A percentile compares a stretch with the other conserved stretches of the same genome.
Conservation (phyloP, 768 basidiomycete genomes). For the Xerocomus potaroensis region DNA sequence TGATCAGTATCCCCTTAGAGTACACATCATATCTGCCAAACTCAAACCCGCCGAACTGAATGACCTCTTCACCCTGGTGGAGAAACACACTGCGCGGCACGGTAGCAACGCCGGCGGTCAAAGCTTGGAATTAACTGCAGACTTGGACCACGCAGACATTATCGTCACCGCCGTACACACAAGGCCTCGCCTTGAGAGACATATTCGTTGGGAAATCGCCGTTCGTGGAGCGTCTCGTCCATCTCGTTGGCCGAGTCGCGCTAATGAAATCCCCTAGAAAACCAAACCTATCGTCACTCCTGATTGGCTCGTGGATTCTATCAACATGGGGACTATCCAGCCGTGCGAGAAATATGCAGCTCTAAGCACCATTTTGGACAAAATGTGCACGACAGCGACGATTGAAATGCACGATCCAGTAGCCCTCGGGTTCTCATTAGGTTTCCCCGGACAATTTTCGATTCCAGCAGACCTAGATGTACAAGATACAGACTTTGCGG, state of each 20-base stretch:
- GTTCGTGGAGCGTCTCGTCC: conserved; percentile 39
- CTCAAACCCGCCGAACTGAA: conserved; percentile 19
- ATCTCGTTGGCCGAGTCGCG: not conserved
- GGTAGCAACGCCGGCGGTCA: not conserved
- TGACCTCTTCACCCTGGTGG: conserved; percentile 25
- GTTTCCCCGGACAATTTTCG: not conserved
- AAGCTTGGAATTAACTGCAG: conserved; percentile 34
- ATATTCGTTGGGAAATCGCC: conserved; percentile 59
- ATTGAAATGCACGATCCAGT: conserved; percentile 11
- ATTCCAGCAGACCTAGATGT: conserved; percentile 21
- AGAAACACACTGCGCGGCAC: conserved; percentile 2
- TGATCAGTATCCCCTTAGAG: conserved; percentile 9
- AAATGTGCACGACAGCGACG: no score
- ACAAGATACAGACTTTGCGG: conserved; percentile 13
- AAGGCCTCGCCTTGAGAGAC: conserved; percentile 65
- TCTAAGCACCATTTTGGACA: conserved; percentile 44
- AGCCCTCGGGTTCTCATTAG: not conserved
- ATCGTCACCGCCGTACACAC: conserved; percentile 64
- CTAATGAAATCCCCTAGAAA: conserved; percentile 38
- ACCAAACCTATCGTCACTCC: conserved; percentile 66
- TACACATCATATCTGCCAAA: conserved; percentile 34
- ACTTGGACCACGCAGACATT: conserved; percentile 52
- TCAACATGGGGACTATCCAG: conserved; percentile 38
- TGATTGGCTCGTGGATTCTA: conserved; percentile 63
- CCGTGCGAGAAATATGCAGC: conserved; percentile 58